Percentiles rank a stretch among this genome's conserved stretches.
Conservation (phyloP, 495 filamentous ascomycete genomes). For the Aspergillus avenaceus region DNA sequence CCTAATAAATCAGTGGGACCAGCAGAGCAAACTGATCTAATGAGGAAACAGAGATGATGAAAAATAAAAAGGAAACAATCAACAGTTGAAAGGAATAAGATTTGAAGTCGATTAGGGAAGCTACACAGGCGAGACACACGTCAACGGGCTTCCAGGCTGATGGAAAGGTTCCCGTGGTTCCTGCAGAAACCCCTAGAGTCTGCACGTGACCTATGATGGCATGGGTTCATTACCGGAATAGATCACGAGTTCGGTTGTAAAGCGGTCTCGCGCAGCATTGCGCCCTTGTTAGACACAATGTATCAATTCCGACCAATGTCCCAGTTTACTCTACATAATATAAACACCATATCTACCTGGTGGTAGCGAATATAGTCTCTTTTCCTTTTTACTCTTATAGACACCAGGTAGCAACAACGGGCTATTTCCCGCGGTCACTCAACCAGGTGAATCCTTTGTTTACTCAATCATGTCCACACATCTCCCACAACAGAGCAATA, state of each 20-base stretch:
- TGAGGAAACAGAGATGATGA: constrained; percentile 12
- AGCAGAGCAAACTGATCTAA: constrained; percentile 10
- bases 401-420: no score
- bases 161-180: constrained; percentile 20
- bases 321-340: neutral
- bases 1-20: constrained; percentile 5
- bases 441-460: constrained; percentile 2
- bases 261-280: no score
- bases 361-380: no score
- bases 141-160: constrained; percentile 35
- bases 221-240: neutral
- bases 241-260: constrained; percentile 5
- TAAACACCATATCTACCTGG: no score
- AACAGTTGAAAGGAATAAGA: constrained; percentile 27
- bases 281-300: no score
- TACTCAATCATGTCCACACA: constrained; percentile 29
- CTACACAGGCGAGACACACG: constrained; percentile 39
- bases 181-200: constrained; percentile 19
- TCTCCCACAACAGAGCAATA: constrained; percentile 20
- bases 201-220: constrained; percentile 18
- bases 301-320: neutral
- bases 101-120: constrained; percentile 34
- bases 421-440: no score
- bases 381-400: no score
- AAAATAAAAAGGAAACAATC: constrained; percentile 19